Percentiles rank a stretch among this genome's conserved stretches.
Conservation (phyloP, 768 basidiomycete species). For the Leccinum rimulosum region DNA sequence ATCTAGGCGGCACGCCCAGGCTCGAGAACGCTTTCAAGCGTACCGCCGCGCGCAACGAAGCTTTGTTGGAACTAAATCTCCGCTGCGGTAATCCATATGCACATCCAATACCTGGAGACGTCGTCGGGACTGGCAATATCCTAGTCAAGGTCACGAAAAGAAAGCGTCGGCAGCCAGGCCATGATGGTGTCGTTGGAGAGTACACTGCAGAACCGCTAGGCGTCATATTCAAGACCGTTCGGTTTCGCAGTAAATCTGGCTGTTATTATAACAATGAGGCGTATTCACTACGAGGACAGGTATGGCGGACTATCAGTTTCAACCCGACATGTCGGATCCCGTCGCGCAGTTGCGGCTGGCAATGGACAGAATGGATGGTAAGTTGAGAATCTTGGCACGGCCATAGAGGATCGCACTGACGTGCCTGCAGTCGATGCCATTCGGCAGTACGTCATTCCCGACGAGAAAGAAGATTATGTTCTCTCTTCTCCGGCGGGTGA, state of each 20-base stretch:
- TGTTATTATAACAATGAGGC: not conserved
- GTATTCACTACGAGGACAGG: conserved; percentile 44
- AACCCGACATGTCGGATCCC: conserved; percentile 70
- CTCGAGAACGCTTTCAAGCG: conserved; percentile 79
- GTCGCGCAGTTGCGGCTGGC: conserved; percentile 65
- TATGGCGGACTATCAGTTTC: conserved; percentile 93
- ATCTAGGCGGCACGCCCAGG: conserved; percentile 65
- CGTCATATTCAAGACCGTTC: conserved; percentile 72
- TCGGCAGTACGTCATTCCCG: conserved; percentile 63
- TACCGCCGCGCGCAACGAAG: conserved; percentile 56
- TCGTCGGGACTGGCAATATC: conserved; percentile 76
- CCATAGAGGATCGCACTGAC: not conserved
- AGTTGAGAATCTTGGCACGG: conserved; percentile 12
- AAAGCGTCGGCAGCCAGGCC: conserved; percentile 45
- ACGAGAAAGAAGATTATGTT: conserved; percentile 64
- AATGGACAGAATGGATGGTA: conserved; percentile 84
- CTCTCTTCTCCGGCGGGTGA: conserved; percentile 27
- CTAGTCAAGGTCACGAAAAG: conserved; percentile 80
- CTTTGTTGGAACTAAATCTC: conserved; percentile 73
- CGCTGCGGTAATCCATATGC: conserved; percentile 73
- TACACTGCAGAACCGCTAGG: conserved; percentile 76
- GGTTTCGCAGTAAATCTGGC: conserved; percentile 78
- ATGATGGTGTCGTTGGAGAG: conserved; percentile 48
- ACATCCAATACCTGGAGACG: conserved; percentile 82
- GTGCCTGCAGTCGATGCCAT: conserved; percentile 63